A percentile compares a stretch with the other conserved stretches of the same genome.
These are phyloP conservation scores for Ophidiomyces ophidiicola DNA, from an alignment of 2,329 filamentous ascomycete species.

Conservation along the genomic window DNA sequence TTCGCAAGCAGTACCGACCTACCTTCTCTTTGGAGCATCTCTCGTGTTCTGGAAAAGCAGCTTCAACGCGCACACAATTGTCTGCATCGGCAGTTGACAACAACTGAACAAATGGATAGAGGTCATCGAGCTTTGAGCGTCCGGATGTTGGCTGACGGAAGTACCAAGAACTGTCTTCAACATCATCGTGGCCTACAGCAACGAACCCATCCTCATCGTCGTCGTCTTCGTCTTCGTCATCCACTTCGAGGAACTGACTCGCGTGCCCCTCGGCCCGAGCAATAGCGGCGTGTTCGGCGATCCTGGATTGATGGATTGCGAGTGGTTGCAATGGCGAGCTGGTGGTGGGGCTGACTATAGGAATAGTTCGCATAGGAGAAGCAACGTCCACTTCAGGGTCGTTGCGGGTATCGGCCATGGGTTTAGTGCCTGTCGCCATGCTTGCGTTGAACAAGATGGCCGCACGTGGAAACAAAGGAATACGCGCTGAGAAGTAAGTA, in stretches of 20 bases:
- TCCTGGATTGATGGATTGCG: conserved; percentile 10
- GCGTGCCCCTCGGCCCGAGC: conserved; percentile 10
- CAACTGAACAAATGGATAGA: conserved; percentile 62
- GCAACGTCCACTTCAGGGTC: conserved; percentile 2
- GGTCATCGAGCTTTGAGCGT: conserved; percentile 38
- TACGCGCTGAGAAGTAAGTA: too few species aligned
- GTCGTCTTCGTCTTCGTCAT: conserved; percentile 19
- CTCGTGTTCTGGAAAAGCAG: conserved; percentile 48
- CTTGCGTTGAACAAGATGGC: neutral
- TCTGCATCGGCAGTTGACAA: conserved; percentile 46
- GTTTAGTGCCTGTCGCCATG: conserved; percentile 9
- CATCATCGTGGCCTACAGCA: conserved; percentile 32
- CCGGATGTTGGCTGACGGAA: conserved; percentile 29
- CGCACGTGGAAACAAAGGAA: neutral
- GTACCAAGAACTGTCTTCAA: conserved; percentile 31
- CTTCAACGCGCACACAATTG: conserved; percentile 46
- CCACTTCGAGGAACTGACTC: conserved; percentile 1
- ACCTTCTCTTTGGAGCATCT: conserved; percentile 50
- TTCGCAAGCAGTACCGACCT: too few species aligned
- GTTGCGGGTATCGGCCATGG: conserved; percentile 8
- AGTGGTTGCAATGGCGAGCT: neutral
- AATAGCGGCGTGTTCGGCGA: conserved; percentile 9
- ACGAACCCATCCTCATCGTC: conserved; percentile 33
- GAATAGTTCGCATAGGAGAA: conserved; percentile 4
- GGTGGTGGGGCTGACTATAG: conserved; percentile 1